Base-by-base conservation (phyloP, 345 rosid species). In the Hevea brasiliensis region DNA sequence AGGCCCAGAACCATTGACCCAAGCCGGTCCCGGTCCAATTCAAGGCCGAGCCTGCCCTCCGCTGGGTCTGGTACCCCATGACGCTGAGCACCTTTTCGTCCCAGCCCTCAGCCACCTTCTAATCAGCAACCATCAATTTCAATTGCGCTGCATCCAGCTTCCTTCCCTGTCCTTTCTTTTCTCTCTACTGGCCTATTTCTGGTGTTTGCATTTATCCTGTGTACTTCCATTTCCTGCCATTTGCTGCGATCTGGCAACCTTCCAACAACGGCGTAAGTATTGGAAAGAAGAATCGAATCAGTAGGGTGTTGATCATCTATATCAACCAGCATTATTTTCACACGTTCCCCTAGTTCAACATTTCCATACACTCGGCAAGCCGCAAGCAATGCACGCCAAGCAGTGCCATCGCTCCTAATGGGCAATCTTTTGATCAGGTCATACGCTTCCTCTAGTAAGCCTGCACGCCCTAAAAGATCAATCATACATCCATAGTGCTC, bases 401-500 rank as follows among this genome's bases (percentile, higher is more conserved):
- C 85, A 3, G 86, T 81, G 41, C 87, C 85, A 67, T 89, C 90
- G 0, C 68, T 71, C 81, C 75, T 81, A 40, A 86, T 75, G 0
- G 88, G 89, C 81, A 89, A 77, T 18, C 81, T 85, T 23, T 71
- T 70, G 8, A 90, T 87, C 15, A 89, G 67, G 42, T 84, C 77
- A 73, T 81, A 67, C 8, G 93, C 88, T 80, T 89, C 93, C 76
- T 84, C 78, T 63, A 90, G 85, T 77, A 87, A 65, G 53, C 92
- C 96, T 21, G 85, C 88, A 65, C 92, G 84, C 47, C 92, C 91
- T 37, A 89, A 79, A 61, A 90, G 84, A 76, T 89, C 96, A 53
- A 89, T 78, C 47, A 90, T 64, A 74, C 96, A 86, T 21, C 93
- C 85, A 54, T 89, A 89, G 76, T 90, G 92, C 80, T 89, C 93